phyloP scores from a whole-genome alignment of 352 stramenopile genomes.

The Lagenidium sp. region DNA sequence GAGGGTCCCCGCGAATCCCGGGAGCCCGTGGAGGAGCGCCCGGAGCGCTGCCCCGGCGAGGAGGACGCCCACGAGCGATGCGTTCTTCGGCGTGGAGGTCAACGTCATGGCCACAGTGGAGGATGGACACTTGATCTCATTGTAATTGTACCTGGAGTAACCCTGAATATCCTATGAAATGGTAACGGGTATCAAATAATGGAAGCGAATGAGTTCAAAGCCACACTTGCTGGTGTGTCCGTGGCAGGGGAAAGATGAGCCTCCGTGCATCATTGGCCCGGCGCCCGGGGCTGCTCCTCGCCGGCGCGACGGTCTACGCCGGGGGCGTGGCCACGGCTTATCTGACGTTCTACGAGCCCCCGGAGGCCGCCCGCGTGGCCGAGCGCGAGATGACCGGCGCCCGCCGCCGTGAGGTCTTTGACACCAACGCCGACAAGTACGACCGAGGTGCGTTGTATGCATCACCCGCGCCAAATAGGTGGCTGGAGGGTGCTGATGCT shows the following conservation, averaged over 20 bases:
- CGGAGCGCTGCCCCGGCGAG: slow-evolving; percentile 27
- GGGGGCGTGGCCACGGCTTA: slow-evolving; percentile 48
- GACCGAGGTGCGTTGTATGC: slow-evolving; percentile 32
- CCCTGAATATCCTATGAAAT: too few relatives aligned
- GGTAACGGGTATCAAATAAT: too few relatives aligned
- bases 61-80: background rate
- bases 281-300: slow-evolving; percentile 41
- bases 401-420: slow-evolving; percentile 49
- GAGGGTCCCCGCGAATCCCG: slow-evolving; percentile 26
- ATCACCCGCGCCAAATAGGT: background rate
- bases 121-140: too few relatives aligned
- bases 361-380: slow-evolving; percentile 5
- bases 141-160: too few relatives aligned
- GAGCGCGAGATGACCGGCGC: slow-evolving; percentile 31
- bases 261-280: too few relatives aligned
- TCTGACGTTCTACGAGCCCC: slow-evolving; percentile 65
- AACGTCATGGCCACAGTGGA: background rate
- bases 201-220: too few relatives aligned
- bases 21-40: slow-evolving; percentile 22
- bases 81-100: background rate
- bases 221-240: too few relatives aligned
- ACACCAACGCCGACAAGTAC: slow-evolving; percentile 65
- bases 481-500: too few relatives aligned
- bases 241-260: too few relatives aligned
- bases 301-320: slow-evolving; percentile 45